Percentiles rank a stretch among this genome's conserved stretches.
Conservation (phyloP, 768 basidiomycete species). For the Tricholomella constricta region DNA sequence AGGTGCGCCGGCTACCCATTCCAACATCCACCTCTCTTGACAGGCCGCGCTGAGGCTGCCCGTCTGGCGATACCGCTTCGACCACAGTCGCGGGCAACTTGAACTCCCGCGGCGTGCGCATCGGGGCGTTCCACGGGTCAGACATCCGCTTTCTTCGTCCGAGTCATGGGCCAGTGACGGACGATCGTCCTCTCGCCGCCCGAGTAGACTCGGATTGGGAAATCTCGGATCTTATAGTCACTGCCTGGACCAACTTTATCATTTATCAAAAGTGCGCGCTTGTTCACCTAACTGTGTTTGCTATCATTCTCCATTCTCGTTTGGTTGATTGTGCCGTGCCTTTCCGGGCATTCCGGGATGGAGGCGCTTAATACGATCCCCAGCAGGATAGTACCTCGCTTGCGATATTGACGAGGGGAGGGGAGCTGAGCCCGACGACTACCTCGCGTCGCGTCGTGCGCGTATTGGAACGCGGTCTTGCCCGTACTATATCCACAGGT, state of each 20-base stretch:
- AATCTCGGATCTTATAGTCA: constrained; percentile 36
- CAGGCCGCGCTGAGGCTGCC: constrained; percentile 18
- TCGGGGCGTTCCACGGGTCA: constrained; percentile 34
- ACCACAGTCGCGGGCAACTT: constrained; percentile 34
- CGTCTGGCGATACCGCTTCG: constrained; percentile 35
- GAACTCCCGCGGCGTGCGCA: constrained; percentile 31
- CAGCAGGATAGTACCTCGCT: constrained; percentile 26
- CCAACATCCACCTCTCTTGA: too few relatives aligned
- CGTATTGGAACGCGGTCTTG: constrained; percentile 32
- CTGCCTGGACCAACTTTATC: constrained; percentile 39
- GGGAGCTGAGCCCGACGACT: constrained; percentile 29
- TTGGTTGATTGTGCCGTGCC: too few relatives aligned
- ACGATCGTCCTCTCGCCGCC: constrained; percentile 33
- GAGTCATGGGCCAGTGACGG: constrained; percentile 35
- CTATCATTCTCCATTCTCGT: too few relatives aligned
- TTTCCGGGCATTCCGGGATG: constrained; percentile 32
- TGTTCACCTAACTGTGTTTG: too few relatives aligned
- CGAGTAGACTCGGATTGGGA: too few relatives aligned
- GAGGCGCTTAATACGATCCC: constrained; percentile 27
- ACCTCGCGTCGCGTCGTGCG: constrained; percentile 27
- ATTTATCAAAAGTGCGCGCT: too few relatives aligned
- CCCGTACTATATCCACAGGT: constrained; percentile 33
- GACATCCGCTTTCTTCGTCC: constrained; percentile 35
- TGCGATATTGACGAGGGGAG: constrained; percentile 27
- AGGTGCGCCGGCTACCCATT: too few relatives aligned